phyloP scores from a whole-genome alignment of 345 rosid species.

The Gossypium anomalum region DNA sequence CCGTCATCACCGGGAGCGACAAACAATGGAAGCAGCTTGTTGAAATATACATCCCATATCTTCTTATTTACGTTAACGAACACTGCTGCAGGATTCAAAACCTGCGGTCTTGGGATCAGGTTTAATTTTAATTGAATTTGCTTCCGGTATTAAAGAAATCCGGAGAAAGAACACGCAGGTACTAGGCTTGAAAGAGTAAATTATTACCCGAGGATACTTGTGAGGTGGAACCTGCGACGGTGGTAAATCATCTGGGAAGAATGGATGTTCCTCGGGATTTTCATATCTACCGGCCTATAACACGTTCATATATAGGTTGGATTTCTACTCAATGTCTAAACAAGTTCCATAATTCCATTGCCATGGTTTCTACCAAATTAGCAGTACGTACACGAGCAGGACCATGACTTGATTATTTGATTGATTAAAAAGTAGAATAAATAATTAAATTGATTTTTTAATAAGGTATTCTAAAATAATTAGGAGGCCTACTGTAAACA shows the following conservation, averaged over 20 bases:
- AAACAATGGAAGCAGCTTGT: constrained; percentile 67
- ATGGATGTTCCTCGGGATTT: constrained; percentile 80
- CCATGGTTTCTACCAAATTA: neutral
- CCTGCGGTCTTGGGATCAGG: constrained; percentile 29
- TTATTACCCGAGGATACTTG: constrained; percentile 46
- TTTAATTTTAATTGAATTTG: neutral
- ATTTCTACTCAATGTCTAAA: neutral
- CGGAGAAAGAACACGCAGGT: neutral
- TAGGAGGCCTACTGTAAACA: too few relatives aligned
- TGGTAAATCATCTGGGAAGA: constrained; percentile 64
- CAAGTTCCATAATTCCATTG: neutral
- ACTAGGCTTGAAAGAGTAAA: neutral
- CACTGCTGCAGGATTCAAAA: constrained; percentile 56
- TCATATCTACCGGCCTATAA: constrained; percentile 70
- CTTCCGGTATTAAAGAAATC: neutral
- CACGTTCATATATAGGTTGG: constrained; percentile 6
- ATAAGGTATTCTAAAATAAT: too few relatives aligned
- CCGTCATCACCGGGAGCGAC: constrained; percentile 71
- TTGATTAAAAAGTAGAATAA: too few relatives aligned
- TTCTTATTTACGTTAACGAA: constrained; percentile 56
- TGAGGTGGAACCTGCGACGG: constrained; percentile 30
- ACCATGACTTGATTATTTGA: too few relatives aligned
- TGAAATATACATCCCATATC: constrained; percentile 65
- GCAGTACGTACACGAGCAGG: neutral
- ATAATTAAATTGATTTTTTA: too few relatives aligned